Evolutionary conservation across 2,329 filamentous ascomycete species (phyloP).

Genomic region (Arachnomyces sp.): DNA sequence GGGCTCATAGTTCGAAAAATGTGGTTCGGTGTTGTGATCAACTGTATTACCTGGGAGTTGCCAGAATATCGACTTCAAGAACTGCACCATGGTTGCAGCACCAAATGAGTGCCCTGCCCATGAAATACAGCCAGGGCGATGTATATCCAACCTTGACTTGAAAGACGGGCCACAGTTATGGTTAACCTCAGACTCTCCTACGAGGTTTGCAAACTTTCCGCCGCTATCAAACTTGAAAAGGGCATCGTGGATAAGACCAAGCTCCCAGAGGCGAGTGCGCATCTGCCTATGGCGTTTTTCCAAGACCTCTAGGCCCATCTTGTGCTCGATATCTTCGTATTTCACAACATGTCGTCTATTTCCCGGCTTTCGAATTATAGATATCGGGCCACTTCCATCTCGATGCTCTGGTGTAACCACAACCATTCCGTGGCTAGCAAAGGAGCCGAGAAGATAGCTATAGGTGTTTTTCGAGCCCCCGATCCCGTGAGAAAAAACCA

Average conservation of each 20-base stretch:
- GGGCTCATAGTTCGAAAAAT: conserved; percentile 42
- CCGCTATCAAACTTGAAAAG: conserved; percentile 59
- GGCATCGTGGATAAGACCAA: conserved; percentile 63
- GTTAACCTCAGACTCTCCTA: too few relatives aligned
- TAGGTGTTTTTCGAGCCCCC: conserved; percentile 77
- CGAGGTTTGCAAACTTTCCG: conserved; percentile 36
- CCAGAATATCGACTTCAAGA: conserved; percentile 74
- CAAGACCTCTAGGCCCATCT: conserved; percentile 58
- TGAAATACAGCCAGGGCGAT: conserved; percentile 62
- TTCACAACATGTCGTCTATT: conserved; percentile 24
- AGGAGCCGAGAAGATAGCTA: conserved; percentile 69
- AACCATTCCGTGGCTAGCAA: conserved; percentile 73
- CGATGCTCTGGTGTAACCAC: conserved; percentile 77
- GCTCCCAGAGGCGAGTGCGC: conserved; percentile 69
- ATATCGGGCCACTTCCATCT: conserved; percentile 71
- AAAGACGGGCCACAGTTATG: conserved; percentile 44
- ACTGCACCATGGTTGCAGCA: conserved; percentile 63
- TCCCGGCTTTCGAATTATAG: conserved; percentile 54
- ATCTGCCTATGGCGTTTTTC: conserved; percentile 63
- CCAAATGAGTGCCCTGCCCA: conserved; percentile 80
- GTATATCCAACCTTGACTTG: conserved; percentile 55
- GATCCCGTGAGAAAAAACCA: conserved; percentile 80
- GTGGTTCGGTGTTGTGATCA: conserved; percentile 32
- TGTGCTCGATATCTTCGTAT: conserved; percentile 47
- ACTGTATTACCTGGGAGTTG: too few relatives aligned